Percentiles rank a stretch among this genome's conserved stretches.
Conservation (phyloP, 2,329 filamentous ascomycete genomes). For the Aspergillus unguis region DNA sequence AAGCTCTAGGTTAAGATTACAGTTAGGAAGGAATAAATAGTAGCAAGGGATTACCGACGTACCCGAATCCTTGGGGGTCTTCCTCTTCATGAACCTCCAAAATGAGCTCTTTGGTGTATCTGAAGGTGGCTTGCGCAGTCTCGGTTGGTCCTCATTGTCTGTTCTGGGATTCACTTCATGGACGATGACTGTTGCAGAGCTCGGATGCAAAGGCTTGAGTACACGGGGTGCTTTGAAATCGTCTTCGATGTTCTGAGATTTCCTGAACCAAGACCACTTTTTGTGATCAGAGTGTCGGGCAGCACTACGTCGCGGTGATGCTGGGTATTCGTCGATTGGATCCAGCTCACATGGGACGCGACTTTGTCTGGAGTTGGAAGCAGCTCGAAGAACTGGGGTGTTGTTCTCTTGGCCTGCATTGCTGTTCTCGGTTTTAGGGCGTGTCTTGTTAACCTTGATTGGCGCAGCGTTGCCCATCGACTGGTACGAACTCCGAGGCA, state of each 20-base stretch:
- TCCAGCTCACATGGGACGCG: slow-evolving; percentile 36
- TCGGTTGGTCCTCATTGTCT: slow-evolving; percentile 7
- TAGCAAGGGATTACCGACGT: slow-evolving; percentile 18
- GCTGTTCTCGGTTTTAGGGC: neutral
- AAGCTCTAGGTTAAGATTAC: slow-evolving; percentile 9
- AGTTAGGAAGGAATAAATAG: neutral
- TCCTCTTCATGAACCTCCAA: slow-evolving; percentile 53
- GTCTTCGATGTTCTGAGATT: slow-evolving; percentile 28
- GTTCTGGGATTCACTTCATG: slow-evolving; percentile 23
- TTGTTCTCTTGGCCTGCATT: neutral
- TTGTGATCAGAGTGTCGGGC: slow-evolving; percentile 30
- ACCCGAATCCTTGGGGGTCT: slow-evolving; percentile 41
- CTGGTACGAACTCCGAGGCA: slow-evolving; percentile 50
- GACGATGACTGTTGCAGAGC: slow-evolving; percentile 25
- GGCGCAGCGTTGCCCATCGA: slow-evolving; percentile 48
- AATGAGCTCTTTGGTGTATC: slow-evolving; percentile 46
- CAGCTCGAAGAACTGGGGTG: slow-evolving; percentile 10
- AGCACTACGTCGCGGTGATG: slow-evolving; percentile 29
- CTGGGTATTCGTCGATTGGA: slow-evolving; percentile 43
- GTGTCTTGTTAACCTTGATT: slow-evolving; percentile 54
- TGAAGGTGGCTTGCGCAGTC: slow-evolving; percentile 9
- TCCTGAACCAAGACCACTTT: slow-evolving; percentile 49
- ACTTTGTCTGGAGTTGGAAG: slow-evolving; percentile 23
- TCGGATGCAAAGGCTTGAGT: slow-evolving; percentile 22
- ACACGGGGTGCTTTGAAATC: slow-evolving; percentile 23